Conservation (phyloP, 2,329 filamentous ascomycete species). For the Fusarium avenaceum region DNA sequence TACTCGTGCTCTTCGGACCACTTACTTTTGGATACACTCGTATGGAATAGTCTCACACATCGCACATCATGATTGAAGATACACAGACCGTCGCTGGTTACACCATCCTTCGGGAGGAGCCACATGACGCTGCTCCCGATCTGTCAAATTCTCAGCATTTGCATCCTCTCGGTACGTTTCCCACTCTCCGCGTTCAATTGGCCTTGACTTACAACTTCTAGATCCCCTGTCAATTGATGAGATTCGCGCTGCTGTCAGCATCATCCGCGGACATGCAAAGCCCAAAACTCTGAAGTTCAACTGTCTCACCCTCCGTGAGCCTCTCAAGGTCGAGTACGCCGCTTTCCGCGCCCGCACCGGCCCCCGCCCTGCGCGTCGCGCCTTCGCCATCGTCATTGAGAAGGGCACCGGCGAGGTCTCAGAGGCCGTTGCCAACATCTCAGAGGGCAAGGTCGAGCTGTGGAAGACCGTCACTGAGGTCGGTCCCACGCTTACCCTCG, state of each 20-base stretch:
- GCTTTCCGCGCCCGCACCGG: constrained; percentile 67
- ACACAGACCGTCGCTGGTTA: constrained; percentile 61
- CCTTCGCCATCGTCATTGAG: constrained; percentile 64
- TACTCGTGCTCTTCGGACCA: constrained; percentile 4
- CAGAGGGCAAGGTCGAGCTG: constrained; percentile 57
- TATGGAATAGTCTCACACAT: constrained; percentile 50
- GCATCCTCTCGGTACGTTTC: constrained; percentile 56
- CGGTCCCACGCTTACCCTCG: constrained; percentile 75
- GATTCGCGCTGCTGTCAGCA: constrained; percentile 63
- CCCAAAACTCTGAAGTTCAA: constrained; percentile 64
- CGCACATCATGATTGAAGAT: constrained; percentile 60
- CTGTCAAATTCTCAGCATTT: constrained; percentile 50
- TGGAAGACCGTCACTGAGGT: constrained; percentile 63
- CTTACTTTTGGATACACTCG: constrained; percentile 27
- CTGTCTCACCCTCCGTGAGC: constrained; percentile 75
- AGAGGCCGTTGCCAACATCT: constrained; percentile 67
- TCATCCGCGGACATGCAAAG: constrained; percentile 59
- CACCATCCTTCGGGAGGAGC: constrained; percentile 61
- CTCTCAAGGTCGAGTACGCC: constrained; percentile 72
- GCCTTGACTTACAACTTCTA: constrained; percentile 23
- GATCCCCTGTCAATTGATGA: constrained; percentile 69
- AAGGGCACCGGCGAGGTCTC: constrained; percentile 56
- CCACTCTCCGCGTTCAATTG: not conserved
- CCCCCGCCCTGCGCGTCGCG: constrained; percentile 63
- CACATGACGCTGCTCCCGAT: constrained; percentile 55